Conservation (phyloP, 192 early-diverging fungal genomes). For the Chytriomyces hyalinus region DNA sequence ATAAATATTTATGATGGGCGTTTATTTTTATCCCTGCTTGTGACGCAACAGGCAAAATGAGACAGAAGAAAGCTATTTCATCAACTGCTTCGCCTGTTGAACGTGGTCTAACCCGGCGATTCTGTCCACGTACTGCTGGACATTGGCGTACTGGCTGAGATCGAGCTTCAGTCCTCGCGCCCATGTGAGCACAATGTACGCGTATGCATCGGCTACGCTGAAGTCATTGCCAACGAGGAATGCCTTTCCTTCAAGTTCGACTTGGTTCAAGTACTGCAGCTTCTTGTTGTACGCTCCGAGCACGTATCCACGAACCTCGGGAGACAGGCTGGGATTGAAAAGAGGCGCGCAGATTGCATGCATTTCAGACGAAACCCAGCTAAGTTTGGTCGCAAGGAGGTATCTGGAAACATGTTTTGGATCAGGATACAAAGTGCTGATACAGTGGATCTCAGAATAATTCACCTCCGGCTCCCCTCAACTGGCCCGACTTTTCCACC, state of each 20-base stretch:
- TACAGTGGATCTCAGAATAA: no score
- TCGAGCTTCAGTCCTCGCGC: conserved; percentile 30
- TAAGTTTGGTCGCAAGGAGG: conserved; percentile 43
- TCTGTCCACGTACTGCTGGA: conserved; percentile 36
- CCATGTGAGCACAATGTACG: conserved; percentile 35
- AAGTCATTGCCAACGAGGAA: conserved; percentile 41
- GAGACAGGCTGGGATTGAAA: conserved; percentile 31
- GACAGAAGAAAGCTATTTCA: not conserved
- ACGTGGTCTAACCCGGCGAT: conserved; percentile 37
- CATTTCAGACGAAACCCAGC: conserved; percentile 35
- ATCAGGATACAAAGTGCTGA: no score
- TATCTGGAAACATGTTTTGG: conserved; percentile 17
- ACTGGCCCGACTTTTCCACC: no score
- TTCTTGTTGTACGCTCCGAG: conserved; percentile 3
- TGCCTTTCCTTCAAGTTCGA: conserved; percentile 41
- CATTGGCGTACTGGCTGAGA: conserved; percentile 32
- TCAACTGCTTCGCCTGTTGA: conserved; percentile 33
- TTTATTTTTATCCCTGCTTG: no score
- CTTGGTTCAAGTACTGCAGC: conserved; percentile 39
- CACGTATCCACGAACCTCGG: conserved; percentile 25
- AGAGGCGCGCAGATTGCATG: conserved; percentile 17
- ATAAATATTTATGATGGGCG: no score
- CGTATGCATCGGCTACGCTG: conserved; percentile 41
- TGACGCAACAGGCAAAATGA: no score
- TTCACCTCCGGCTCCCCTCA: no score